Evolutionary conservation across 1,284 basidiomycete species (phyloP).

Genomic region (Ustilago tritici): DNA sequence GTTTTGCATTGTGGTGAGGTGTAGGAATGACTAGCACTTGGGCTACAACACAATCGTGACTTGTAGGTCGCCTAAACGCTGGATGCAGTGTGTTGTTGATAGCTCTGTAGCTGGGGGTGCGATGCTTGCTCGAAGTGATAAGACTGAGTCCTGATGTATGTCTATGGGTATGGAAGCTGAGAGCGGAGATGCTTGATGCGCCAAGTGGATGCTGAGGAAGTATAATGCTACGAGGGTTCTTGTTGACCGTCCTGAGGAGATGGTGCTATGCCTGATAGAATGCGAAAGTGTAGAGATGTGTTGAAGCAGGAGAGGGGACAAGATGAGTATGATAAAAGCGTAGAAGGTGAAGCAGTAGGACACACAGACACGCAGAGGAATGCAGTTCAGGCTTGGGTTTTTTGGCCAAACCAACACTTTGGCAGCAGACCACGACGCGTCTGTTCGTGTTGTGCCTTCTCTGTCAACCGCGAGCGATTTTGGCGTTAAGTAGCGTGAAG

Average conservation of each 20-base stretch:
- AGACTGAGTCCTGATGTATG: neutral
- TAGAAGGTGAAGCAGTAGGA: neutral
- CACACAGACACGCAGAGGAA: neutral
- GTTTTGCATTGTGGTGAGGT: constrained; percentile 31
- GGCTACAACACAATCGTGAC: neutral
- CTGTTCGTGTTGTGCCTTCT: neutral
- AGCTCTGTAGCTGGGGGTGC: too few relatives aligned
- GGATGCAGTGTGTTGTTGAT: neutral
- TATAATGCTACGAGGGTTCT: neutral
- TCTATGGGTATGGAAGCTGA: neutral
- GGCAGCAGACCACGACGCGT: constrained; percentile 15
- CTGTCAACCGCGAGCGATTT: neutral
- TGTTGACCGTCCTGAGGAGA: neutral
- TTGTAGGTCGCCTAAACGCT: neutral
- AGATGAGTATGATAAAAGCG: constrained; percentile 4
- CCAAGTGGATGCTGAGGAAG: neutral
- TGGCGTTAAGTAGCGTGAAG: constrained; percentile 25
- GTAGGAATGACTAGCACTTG: neutral
- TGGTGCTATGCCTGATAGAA: neutral
- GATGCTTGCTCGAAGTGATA: too few relatives aligned
- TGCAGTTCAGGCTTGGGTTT: constrained; percentile 17
- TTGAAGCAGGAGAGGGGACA: neutral
- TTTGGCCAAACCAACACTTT: constrained; percentile 15
- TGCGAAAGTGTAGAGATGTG: constrained; percentile 4
- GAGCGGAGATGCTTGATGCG: neutral